Evolutionary conservation across 2,329 filamentous ascomycete genomes (phyloP), one percentile per base, ranked within the genome.

Genomic region (Sphaerulina musiva): DNA sequence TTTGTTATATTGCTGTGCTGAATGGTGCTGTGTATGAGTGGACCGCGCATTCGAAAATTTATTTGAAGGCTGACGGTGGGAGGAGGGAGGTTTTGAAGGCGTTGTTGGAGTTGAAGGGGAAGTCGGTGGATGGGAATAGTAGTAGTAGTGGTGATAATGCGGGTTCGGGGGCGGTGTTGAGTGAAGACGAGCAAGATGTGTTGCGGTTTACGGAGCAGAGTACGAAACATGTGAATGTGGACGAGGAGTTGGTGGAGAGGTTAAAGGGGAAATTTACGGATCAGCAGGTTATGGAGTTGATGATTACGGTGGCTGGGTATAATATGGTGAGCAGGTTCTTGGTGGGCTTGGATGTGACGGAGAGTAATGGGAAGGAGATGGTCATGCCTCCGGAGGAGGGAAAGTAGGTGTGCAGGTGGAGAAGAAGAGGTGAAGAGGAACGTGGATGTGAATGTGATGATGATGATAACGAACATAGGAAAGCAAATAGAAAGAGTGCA

Each of bases 261-360:
- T 52, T 70, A 17, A 69, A 66, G 59, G 53, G 49, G 20, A 53
- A 62, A 38, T 69, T 67, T 32, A 68, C 55, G 11, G 65, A 68
- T 56, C 63, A 64, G 52, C 61, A 69, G 54, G 60, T 69, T 26
- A 67, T 70, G 61, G 69, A 71, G 62, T 53, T 71, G 57, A 64
- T 60, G 41, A 68, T 70, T n/a, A 68, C 67, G 1, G 63, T 71
- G 2, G 68, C 63, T 4, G 68, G 65, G 26, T 71, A 71, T 52
- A 71, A 71, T 48, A 70, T 70, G 66, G 69, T 71, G 23, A 68
- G 65, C 48, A 57, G 69, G 41, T 71, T 71, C 51, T 56, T 71
- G 56, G 69, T 70, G 3, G 65, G 63, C n/a, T 56, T 71, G 65
- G 67, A 71, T 58, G 69, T 71, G 11, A 69, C 66, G 38, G 69